Evolutionary conservation across 1,284 basidiomycete genomes (phyloP), one percentile per base, ranked within the genome.

Genomic region (Taiwanofungus camphoratus): DNA sequence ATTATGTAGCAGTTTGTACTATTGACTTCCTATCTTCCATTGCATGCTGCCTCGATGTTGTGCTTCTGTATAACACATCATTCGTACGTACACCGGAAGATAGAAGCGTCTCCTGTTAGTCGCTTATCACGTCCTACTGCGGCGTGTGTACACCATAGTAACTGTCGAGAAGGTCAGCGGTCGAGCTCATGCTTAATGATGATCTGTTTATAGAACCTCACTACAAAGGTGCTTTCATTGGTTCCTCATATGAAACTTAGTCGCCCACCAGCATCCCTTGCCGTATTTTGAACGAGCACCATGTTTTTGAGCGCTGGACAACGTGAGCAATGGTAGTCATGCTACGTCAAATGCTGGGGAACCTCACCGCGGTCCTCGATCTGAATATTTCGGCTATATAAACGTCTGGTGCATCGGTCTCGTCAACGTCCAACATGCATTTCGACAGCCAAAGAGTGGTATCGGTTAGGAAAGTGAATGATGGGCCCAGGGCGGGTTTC

Each of bases 401-500:
- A 6, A 52, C 15, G 7, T 52, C 49, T 3, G 32, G 27, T 3
- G 16, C 44, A 20, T 37, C 42, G 4, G 45, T 48, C 5, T 37
- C 23, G 3, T 47, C 52, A 1, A 36, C 32, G 6, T 37, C 40
- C 8, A 26, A n/a, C 3, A 35, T 29, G 15, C 36, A 36, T 16
- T 44, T 52, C n/a, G 73, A 64, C 3, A 87, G 64, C 85, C 84
- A 89, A 16, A 89, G 52, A 0, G 82, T 86, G 9, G 75, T 75
- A 53, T 89, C 86, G 1, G 79, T 74, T 56, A 87, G 63, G 58
- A 77, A 85, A 2, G 79, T 68, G 50, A 88, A 88, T 0, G 85
- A 81, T 1, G 83, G 78, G 0, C 86, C 86, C 13, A 89, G 65
- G 0, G 82, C 80, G 2, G 86, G 85, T 57, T 84, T 87, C 40